These are phyloP conservation scores for Conidiobolus incongruus DNA, from an alignment of 371 early-diverging fungal genomes.

Conservation along the genomic window DNA sequence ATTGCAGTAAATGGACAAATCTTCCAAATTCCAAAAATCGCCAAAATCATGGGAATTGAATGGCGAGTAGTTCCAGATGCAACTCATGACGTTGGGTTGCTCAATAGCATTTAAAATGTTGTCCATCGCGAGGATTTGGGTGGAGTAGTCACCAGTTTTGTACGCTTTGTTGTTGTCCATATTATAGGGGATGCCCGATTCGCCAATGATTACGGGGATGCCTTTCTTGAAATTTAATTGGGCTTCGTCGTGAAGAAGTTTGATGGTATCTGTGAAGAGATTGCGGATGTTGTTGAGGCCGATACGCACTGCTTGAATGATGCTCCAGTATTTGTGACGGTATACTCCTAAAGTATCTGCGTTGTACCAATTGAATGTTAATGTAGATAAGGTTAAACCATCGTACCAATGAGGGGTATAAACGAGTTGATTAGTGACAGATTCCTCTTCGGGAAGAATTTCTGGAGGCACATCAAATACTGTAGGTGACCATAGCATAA, in stretches of 20 bases:
- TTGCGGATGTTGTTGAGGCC: conserved; percentile 34
- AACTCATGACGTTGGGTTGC: conserved; percentile 25
- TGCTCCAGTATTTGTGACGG: conserved; percentile 30
- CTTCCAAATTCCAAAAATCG: conserved; percentile 53
- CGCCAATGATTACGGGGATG: conserved; percentile 38
- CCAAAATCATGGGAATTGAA: conserved; percentile 32
- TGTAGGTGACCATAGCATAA: conserved; percentile 42
- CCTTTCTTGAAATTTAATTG: no score
- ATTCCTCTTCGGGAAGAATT: conserved; percentile 11
- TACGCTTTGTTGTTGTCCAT: conserved; percentile 21
- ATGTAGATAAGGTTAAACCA: conserved; percentile 36
- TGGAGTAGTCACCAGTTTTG: conserved; percentile 14
- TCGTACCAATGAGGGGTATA: conserved; percentile 63
- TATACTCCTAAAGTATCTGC: conserved; percentile 35
- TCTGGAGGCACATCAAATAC: conserved; percentile 29
- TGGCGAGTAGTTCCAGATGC: conserved; percentile 41
- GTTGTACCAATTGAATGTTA: conserved; percentile 37
- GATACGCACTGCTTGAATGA: conserved; percentile 23
- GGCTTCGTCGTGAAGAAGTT: no score
- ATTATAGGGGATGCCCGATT: conserved; percentile 53
- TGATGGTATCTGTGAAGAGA: no score
- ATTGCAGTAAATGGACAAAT: conserved; percentile 19
- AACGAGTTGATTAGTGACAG: conserved; percentile 18
- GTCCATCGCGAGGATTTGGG: conserved; percentile 41
- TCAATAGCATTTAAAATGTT: conserved; percentile 39